Conservation (phyloP, 2,329 filamentous ascomycete species). For the Colletotrichum sp. region DNA sequence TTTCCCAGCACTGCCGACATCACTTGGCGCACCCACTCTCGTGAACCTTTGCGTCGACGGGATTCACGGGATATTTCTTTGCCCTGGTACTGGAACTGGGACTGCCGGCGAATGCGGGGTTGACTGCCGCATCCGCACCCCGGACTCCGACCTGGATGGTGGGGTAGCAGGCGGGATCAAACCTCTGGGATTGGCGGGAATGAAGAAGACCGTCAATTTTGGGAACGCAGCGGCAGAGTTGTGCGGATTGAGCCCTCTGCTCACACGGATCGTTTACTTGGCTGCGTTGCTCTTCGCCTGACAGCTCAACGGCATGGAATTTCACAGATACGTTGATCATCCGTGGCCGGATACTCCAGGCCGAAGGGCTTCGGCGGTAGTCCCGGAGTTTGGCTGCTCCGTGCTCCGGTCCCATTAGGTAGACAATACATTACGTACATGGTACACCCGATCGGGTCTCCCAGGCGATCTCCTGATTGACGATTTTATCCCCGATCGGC, state of each 20-base stretch:
- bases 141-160: neutral
- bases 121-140: neutral
- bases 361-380: neutral
- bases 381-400: neutral
- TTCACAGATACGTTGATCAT: neutral
- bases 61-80: neutral
- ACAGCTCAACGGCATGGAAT: neutral
- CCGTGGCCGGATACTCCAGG: neutral
- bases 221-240: neutral
- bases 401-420: neutral
- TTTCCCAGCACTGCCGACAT: neutral
- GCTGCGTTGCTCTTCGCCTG: neutral
- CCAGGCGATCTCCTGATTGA: neutral
- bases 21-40: neutral
- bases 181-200: neutral
- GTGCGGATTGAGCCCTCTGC: neutral
- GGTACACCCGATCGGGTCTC: neutral
- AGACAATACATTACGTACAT: neutral
- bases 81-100: neutral
- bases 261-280: neutral
- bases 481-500: neutral
- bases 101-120: constrained; percentile 3
- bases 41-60: neutral
- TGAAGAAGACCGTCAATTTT: neutral
- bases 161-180: neutral